Base-by-base conservation (phyloP, 1,284 basidiomycete genomes). In the Pseudozyma hubeiensis region DNA sequence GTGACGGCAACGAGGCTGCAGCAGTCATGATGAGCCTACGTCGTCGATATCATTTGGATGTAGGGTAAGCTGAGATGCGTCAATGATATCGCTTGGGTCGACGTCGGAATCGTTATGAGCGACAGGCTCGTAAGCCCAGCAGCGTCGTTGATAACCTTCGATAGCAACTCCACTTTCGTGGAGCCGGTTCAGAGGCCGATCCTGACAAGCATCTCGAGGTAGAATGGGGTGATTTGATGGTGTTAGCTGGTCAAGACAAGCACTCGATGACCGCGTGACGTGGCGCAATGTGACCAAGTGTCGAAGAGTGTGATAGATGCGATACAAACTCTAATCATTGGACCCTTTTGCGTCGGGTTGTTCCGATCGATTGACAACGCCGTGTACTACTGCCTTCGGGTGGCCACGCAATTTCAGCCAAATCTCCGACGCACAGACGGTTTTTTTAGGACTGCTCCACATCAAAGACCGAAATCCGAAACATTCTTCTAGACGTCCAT, bases 151-250 rank as follows among this genome's bases (percentile, higher is more conserved):
- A 29, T 40, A 47, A 50, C 58, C 64, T 41, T 50, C 2, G 6
- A 17, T 37, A 37, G 54, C 66, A 59, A 63, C 66, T 56, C 66
- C 66, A 69, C 66, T 69, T 69, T 52, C 66, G 66, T 69, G 66
- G 66, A 64, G 66, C 53, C 55, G 60, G 2, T 54, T 64, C 54
- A 69, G 30, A 55, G 66, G 56, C 55, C 53, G 19, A 31, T 48
- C 37, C 51, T 43, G 51, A 54, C 54, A 9, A 7, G 44, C 66
- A 69, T 69, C 60, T 68, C 55, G 52, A 37, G n/a, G 44, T 31
- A 33, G 16, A 34, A 31, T 51, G 45, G 31, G 40, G n/a, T 45
- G 52, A 33, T 64, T 45, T 41, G 43, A 40, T n/a, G 9, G 19
- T 6, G 7, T 14, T 37, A 14, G 24, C 16, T 33, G 34, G 14